Evolutionary conservation across 345 rosid species (phyloP).

Genomic region (Eucalyptus rudis): DNA sequence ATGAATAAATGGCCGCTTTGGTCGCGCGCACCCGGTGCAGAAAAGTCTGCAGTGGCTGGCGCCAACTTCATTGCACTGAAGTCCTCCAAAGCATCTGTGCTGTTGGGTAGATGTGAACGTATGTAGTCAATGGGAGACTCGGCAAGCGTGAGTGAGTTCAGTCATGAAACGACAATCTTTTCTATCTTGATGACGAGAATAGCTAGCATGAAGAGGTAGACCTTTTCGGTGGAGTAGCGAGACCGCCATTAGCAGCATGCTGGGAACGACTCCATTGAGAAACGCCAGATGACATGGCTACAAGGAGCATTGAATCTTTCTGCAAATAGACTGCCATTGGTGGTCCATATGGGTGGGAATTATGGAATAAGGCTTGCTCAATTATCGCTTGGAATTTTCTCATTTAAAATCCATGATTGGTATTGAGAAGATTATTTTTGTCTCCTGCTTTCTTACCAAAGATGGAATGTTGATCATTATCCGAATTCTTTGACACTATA

Average conservation of each 20-base stretch:
- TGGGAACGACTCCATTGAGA: not conserved
- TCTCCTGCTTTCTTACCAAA: not conserved
- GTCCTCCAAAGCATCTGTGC: not conserved
- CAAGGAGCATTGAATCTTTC: not conserved
- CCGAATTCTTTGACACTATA: not conserved
- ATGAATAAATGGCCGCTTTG: not conserved
- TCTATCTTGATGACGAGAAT: not conserved
- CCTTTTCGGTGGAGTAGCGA: not conserved
- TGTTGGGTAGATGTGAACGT: not conserved
- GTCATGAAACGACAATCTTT: not conserved
- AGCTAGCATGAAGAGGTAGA: not conserved
- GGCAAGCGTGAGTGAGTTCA: not conserved
- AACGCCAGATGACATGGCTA: not conserved
- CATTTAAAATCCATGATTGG: not conserved
- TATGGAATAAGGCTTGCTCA: not conserved
- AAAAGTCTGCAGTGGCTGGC: not conserved
- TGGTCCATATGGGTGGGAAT: not conserved
- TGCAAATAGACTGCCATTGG: not conserved
- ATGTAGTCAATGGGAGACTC: not conserved
- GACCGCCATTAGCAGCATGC: not conserved
- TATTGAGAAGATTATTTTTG: not conserved
- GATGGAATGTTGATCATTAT: not conserved
- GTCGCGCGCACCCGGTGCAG: not conserved
- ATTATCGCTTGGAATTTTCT: not conserved
- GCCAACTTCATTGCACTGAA: not conserved